A percentile compares a stretch with the other conserved stretches of the same genome.
These are phyloP conservation scores for Platismatia glauca DNA, from an alignment of 495 filamentous ascomycete species.

Conservation along the genomic window DNA sequence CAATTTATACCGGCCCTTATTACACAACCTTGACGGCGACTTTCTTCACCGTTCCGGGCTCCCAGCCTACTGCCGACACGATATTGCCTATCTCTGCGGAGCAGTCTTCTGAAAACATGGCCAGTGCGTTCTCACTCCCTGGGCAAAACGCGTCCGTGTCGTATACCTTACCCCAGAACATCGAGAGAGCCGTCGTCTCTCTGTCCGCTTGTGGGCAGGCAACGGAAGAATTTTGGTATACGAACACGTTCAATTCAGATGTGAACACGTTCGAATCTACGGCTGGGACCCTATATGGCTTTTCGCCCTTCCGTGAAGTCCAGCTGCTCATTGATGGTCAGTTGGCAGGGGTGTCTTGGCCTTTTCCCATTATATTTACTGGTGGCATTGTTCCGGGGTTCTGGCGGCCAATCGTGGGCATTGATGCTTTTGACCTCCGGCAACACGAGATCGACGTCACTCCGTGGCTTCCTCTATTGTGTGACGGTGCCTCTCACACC, in stretches of 20 bases:
- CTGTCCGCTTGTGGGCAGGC: constrained; percentile 72
- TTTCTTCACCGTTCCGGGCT: constrained; percentile 51
- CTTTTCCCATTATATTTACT: constrained; percentile 81
- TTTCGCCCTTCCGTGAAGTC: constrained; percentile 68
- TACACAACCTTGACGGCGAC: constrained; percentile 74
- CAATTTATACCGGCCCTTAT: constrained; percentile 69
- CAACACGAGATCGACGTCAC: constrained; percentile 81
- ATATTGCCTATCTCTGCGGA: constrained; percentile 71
- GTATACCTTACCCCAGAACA: constrained; percentile 53
- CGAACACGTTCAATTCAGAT: constrained; percentile 62
- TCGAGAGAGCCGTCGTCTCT: constrained; percentile 62
- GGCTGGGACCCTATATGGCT: constrained; percentile 54
- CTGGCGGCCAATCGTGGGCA: constrained; percentile 79
- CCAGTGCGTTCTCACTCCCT: constrained; percentile 67
- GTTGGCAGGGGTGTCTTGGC: constrained; percentile 73
- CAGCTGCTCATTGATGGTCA: constrained; percentile 70
- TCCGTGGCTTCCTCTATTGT: constrained; percentile 62
- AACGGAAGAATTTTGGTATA: constrained; percentile 84
- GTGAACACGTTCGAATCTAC: constrained; percentile 49
- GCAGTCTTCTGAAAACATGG: constrained; percentile 40
- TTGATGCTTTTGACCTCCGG: constrained; percentile 73
- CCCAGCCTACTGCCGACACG: constrained; percentile 46
- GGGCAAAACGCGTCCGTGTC: constrained; percentile 45
- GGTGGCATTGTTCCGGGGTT: constrained; percentile 75
- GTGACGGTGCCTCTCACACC: constrained; percentile 53